phyloP scores from a whole-genome alignment of 2,329 filamentous ascomycete genomes.

The Phyllosticta citribraziliensis region DNA sequence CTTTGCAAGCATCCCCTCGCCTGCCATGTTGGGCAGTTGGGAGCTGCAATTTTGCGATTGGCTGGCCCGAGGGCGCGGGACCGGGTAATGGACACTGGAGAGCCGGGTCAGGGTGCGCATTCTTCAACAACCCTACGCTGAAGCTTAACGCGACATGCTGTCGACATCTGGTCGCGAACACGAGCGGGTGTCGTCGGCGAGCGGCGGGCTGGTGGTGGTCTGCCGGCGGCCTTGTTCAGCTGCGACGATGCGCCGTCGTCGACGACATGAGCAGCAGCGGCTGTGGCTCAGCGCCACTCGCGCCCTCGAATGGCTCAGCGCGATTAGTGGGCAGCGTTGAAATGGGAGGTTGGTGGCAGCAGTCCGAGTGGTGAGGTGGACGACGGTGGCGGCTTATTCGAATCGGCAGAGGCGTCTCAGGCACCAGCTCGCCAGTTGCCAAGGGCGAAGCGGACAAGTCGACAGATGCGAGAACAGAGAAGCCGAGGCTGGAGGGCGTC shows the following conservation, averaged over 20 bases:
- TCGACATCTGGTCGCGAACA: not conserved
- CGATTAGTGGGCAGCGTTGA: not conserved
- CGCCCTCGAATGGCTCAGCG: not conserved
- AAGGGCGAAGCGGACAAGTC: not conserved
- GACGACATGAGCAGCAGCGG: not conserved
- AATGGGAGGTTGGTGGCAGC: not conserved
- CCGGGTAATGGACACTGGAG: not conserved
- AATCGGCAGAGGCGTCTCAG: not conserved
- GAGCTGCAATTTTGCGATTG: not conserved
- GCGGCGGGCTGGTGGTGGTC: not conserved
- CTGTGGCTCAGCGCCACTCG: not conserved
- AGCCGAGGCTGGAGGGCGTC: not conserved
- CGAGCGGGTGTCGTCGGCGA: not conserved
- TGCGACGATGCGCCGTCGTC: not conserved
- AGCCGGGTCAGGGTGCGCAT: not conserved
- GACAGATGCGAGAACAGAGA: not conserved
- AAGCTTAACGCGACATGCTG: not conserved
- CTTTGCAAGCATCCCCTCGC: not conserved
- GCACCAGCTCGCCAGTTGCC: not conserved
- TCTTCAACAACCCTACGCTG: not conserved
- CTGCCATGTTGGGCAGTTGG: not conserved
- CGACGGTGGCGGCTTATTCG: not conserved
- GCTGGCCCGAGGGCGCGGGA: not conserved
- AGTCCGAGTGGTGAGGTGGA: not conserved
- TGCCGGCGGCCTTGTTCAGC: not conserved